Evolutionary conservation across 371 early-diverging fungal species (phyloP).

Genomic region (Mortierella sp.): DNA sequence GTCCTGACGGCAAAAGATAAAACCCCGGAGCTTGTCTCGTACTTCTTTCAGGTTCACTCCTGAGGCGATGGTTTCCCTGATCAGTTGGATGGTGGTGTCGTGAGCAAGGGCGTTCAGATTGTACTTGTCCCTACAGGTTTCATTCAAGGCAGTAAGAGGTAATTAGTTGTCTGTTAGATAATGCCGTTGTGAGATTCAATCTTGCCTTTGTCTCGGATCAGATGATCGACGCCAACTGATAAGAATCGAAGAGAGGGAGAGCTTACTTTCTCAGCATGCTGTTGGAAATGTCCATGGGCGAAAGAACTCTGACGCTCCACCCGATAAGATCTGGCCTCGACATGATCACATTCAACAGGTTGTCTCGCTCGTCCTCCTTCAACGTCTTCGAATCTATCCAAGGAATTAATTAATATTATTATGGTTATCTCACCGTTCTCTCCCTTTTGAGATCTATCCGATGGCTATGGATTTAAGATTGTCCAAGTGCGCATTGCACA

Average conservation of each 20-base stretch:
- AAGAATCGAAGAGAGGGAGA: background rate
- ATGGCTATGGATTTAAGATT: background rate
- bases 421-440: background rate
- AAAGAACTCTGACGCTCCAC: slow-evolving; percentile 86
- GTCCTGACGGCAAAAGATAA: background rate
- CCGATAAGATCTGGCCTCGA: slow-evolving; percentile 79
- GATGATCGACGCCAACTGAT: background rate
- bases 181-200: background rate
- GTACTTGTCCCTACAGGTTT: slow-evolving; percentile 76
- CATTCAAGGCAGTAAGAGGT: background rate
- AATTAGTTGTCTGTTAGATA: background rate
- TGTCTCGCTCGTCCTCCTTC: slow-evolving; percentile 79
- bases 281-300: slow-evolving; percentile 91
- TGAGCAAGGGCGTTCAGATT: slow-evolving; percentile 97
- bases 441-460: background rate
- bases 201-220: background rate
- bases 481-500: background rate
- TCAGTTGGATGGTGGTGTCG: slow-evolving; percentile 91
- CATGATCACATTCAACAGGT: slow-evolving; percentile 76
- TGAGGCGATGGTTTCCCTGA: slow-evolving; percentile 71
- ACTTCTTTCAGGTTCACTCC: slow-evolving; percentile 85
- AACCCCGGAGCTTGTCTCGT: background rate
- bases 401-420: background rate
- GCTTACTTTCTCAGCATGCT: slow-evolving; percentile 84
- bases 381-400: slow-evolving; percentile 91